Evolutionary conservation across 805 yeast genomes (phyloP), one percentile per base, ranked within the genome.

Genomic region (Blastobotrys terrestris): DNA sequence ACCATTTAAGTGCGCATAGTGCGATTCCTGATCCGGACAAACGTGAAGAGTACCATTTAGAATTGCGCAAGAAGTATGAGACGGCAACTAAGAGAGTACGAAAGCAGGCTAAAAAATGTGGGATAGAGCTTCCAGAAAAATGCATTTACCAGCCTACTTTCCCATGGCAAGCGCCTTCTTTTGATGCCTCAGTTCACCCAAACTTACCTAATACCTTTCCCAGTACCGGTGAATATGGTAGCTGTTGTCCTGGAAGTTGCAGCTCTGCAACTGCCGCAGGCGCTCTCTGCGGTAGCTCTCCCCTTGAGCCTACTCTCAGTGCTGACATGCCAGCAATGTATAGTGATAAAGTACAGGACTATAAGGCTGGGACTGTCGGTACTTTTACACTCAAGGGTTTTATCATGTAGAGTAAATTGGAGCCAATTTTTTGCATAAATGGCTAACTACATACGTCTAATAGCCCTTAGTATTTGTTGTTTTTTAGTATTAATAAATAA

Each of bases 1-100:
- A 56, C 14, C 58, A 55, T 35, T 50, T 55, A 3, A 46, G 53
- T 13, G 46, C 54, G 2, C 58, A 55, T 35, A 53, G 50, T 16
- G 56, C 58, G 5, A 50, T 55, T 16, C 35, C 35, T 6, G 35
- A 26, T 26, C 35, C 35, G 8, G 11, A 5, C 35, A 26, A 26
- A 26, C 35, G 35, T 5, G 35, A 26, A 5, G 35, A 26, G 11
- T 26, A 6, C 11, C 35, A 26, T 26, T 5, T 11, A 11, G 35
- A 5, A 26, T 11, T 26, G 35, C 35, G 35, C 5, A 26, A 26
- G 35, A 11, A 26, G 11, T 26, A 26, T 11, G 35, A 26, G 11
- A 26, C 5, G 35, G 35, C 35, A 26, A 11, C 35, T 11, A 26
- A 26, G 11, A 26, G 11, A 11, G 35, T 26, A 11, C 35, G 35